phyloP scores from a whole-genome alignment of 768 basidiomycete genomes.

The Cubamyces sp. region DNA sequence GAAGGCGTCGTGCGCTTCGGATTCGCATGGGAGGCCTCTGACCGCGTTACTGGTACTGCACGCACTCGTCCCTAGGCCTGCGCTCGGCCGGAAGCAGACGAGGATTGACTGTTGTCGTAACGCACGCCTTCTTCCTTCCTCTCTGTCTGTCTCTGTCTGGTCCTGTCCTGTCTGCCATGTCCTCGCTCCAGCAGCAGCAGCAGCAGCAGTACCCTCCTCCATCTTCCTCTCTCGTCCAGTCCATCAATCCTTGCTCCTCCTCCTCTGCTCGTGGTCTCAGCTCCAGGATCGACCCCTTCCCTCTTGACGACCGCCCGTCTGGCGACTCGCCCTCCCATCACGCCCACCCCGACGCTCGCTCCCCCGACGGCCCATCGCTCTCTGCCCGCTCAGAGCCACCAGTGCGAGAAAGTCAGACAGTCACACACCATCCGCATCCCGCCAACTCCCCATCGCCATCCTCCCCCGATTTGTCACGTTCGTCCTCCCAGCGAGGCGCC shows the following conservation, averaged over 20 bases:
- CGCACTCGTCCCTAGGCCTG: too few relatives aligned
- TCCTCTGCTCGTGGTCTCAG: conserved; percentile 3
- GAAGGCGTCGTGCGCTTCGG: too few relatives aligned
- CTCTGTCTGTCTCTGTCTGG: neutral
- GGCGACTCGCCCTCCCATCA: neutral
- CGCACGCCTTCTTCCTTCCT: neutral
- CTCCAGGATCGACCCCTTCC: conserved; percentile 6
- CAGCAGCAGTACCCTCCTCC: neutral
- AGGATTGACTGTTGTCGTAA: too few relatives aligned
- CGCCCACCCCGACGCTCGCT: neutral
- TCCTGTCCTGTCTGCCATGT: neutral
- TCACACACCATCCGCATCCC: conserved; percentile 8
- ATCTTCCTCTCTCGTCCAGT: neutral
- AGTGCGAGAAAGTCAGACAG: neutral
- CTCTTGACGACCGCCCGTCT: neutral
- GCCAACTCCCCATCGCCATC: conserved; percentile 3
- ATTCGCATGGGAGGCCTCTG: too few relatives aligned
- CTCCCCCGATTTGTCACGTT: conserved; percentile 23
- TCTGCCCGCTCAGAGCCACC: neutral
- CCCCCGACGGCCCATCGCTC: conserved; percentile 1
- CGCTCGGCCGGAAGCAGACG: too few relatives aligned
- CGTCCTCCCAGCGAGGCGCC: conserved; percentile 22
- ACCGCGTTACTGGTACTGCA: too few relatives aligned
- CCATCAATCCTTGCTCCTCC: neutral
- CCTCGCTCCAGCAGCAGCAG: neutral